Percentiles rank a stretch among this genome's conserved stretches.
Conservation (phyloP, 2,329 filamentous ascomycete genomes). For the Monilinia fructigena region DNA sequence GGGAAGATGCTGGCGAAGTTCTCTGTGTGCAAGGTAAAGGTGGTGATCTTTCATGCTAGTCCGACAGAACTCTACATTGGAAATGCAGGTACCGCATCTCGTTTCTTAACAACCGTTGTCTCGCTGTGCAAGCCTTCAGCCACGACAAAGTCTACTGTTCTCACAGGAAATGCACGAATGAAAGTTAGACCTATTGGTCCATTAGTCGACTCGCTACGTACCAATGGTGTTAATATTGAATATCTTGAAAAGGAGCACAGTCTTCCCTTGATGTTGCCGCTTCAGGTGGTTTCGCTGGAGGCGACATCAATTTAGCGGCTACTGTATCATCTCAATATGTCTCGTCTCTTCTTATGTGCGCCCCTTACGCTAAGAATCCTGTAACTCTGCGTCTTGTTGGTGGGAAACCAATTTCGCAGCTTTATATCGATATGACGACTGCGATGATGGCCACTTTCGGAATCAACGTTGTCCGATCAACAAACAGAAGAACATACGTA, state of each 20-base stretch:
- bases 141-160: conserved; percentile 64
- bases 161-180: conserved; percentile 96
- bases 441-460: conserved; percentile 96
- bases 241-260: conserved; percentile 83
- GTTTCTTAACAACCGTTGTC: conserved; percentile 90
- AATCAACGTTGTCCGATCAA: conserved; percentile 71
- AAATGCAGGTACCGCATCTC: conserved; percentile 92
- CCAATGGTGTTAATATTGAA: conserved; percentile 82
- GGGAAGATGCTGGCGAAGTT: conserved; percentile 92
- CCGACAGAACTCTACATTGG: conserved; percentile 82
- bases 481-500: conserved; percentile 83
- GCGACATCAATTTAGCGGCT: conserved; percentile 85
- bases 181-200: conserved; percentile 92
- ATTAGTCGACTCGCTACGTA: conserved; percentile 82
- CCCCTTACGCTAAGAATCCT: conserved; percentile 91
- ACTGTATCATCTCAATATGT: conserved; percentile 99
- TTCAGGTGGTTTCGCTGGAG: conserved; percentile 78
- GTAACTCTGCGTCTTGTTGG: conserved; percentile 88
- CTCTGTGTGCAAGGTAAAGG: conserved; percentile 87
- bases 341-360: conserved; percentile 93
- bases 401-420: conserved; percentile 95
- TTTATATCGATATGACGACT: conserved; percentile 98
- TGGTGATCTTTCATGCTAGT: conserved; percentile 80
- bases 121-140: conserved; percentile 70
- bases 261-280: conserved; percentile 78